A percentile compares a stretch with the other conserved stretches of the same genome.
Conservation (phyloP, 2,329 filamentous ascomycete species). For the Cordyceps cicadae region DNA sequence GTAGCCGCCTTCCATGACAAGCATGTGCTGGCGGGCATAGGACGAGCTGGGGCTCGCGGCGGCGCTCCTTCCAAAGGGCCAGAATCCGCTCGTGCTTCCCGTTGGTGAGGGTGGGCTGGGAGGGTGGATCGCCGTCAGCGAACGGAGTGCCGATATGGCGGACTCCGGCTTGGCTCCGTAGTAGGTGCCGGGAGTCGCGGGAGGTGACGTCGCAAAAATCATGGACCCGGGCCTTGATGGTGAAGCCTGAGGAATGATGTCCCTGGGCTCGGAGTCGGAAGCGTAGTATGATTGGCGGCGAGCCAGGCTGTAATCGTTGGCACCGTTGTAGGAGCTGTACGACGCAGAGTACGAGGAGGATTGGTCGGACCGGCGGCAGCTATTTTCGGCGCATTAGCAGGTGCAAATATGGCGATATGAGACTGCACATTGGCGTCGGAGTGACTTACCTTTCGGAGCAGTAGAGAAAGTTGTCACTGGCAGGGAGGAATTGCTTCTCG, state of each 20-base stretch:
- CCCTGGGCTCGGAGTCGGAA: slow-evolving; percentile 44
- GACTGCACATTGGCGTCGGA: slow-evolving; percentile 2
- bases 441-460: slow-evolving; percentile 50
- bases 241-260: slow-evolving; percentile 56
- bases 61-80: slow-evolving; percentile 40
- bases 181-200: slow-evolving; percentile 35
- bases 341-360: slow-evolving; percentile 19
- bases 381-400: slow-evolving; percentile 21
- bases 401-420: slow-evolving; percentile 13
- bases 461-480: slow-evolving; percentile 50
- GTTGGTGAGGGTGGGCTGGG: slow-evolving; percentile 49
- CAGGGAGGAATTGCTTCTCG: slow-evolving; percentile 56
- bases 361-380: slow-evolving; percentile 48
- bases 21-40: slow-evolving; percentile 36
- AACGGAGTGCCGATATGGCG: slow-evolving; percentile 48
- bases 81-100: slow-evolving; percentile 40
- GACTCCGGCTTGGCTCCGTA: slow-evolving; percentile 29
- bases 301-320: slow-evolving; percentile 25
- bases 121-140: slow-evolving; percentile 38
- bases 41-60: slow-evolving; percentile 46
- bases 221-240: slow-evolving; percentile 51
- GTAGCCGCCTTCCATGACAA: slow-evolving; percentile 44
- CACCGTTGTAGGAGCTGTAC: slow-evolving; percentile 16
- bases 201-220: slow-evolving; percentile 44
- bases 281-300: slow-evolving; percentile 36